A percentile compares a stretch with the other conserved stretches of the same genome.
Evolutionary conservation across 768 basidiomycete species (phyloP).

Genomic region (Amanita rubescens): DNA sequence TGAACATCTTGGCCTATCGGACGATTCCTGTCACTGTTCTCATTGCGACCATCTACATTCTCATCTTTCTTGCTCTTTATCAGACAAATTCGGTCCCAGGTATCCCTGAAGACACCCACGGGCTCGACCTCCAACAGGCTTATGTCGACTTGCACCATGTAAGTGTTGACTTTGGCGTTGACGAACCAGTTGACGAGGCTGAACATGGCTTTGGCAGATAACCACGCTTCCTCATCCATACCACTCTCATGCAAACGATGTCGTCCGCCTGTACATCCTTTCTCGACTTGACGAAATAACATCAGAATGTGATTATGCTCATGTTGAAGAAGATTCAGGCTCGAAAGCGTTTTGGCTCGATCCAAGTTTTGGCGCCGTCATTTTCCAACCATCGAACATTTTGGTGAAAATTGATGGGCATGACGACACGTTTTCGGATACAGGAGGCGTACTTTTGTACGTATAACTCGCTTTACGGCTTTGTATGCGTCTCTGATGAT

Average conservation of each 20-base stretch:
- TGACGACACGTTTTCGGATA: conserved; percentile 23
- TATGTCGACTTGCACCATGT: conserved; percentile 53
- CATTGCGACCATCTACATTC: conserved; percentile 38
- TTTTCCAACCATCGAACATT: conserved; percentile 65
- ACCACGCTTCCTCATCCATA: conserved; percentile 68
- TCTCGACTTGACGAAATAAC: conserved; percentile 43
- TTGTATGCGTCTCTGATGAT: neutral
- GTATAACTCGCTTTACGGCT: neutral
- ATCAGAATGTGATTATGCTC: conserved; percentile 34
- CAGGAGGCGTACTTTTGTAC: conserved; percentile 48
- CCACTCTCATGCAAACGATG: conserved; percentile 70
- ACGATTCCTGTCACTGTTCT: conserved; percentile 28
- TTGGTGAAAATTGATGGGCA: conserved; percentile 57
- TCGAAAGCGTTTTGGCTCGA: conserved; percentile 10
- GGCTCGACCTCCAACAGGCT: conserved; percentile 44
- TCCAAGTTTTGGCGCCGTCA: conserved; percentile 23
- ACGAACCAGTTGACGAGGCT: conserved; percentile 12
- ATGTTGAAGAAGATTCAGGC: conserved; percentile 40
- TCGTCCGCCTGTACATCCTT: conserved; percentile 54
- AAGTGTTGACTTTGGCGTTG: conserved; percentile 10
- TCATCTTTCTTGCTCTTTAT: conserved; percentile 38
- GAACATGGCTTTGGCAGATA: conserved; percentile 30
- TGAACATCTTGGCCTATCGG: conserved; percentile 13
- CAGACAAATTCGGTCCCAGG: conserved; percentile 40
- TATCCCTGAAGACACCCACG: conserved; percentile 36